phyloP scores from a whole-genome alignment of 495 filamentous ascomycete genomes.

The Xylaria scruposa region DNA sequence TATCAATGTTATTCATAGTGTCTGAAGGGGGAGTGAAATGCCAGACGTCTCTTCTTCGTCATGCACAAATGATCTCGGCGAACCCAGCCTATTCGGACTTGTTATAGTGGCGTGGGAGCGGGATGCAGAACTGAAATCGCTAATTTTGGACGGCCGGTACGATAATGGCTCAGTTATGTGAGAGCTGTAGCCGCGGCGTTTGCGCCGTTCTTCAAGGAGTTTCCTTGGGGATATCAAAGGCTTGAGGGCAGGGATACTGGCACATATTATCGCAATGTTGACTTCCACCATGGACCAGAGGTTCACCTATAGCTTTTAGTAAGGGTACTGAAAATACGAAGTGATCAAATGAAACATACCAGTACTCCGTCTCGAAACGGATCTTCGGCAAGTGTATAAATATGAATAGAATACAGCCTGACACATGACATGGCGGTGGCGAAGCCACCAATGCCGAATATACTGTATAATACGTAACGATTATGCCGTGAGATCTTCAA shows the following conservation, averaged over 20 bases:
- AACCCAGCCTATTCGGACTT: slow-evolving; percentile 2
- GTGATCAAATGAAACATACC: slow-evolving; percentile 20
- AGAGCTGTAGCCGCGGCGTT: slow-evolving; percentile 18
- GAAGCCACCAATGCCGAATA: slow-evolving; percentile 59
- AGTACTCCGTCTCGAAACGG: slow-evolving; percentile 47
- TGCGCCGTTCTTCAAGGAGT: slow-evolving; percentile 28
- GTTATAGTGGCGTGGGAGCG: not conserved
- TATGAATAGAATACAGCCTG: slow-evolving; percentile 51
- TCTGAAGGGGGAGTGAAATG: slow-evolving; percentile 18
- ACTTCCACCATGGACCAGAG: slow-evolving; percentile 55
- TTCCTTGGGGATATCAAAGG: slow-evolving; percentile 32
- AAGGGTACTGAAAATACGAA: not conserved
- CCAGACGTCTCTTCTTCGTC: slow-evolving; percentile 16
- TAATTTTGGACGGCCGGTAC: slow-evolving; percentile 11
- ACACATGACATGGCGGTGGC: slow-evolving; percentile 51
- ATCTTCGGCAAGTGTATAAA: slow-evolving; percentile 45
- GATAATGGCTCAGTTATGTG: slow-evolving; percentile 18
- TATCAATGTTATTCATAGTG: slow-evolving; percentile 3
- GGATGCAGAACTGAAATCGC: slow-evolving; percentile 13
- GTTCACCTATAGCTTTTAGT: slow-evolving; percentile 38
- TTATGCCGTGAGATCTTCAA: slow-evolving; percentile 50
- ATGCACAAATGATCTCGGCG: not conserved
- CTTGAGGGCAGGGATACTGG: slow-evolving; percentile 41
- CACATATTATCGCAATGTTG: slow-evolving; percentile 44
- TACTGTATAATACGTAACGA: slow-evolving; percentile 48